Evolutionary conservation across 768 basidiomycete species (phyloP).

Genomic region (Suillus variegatus): DNA sequence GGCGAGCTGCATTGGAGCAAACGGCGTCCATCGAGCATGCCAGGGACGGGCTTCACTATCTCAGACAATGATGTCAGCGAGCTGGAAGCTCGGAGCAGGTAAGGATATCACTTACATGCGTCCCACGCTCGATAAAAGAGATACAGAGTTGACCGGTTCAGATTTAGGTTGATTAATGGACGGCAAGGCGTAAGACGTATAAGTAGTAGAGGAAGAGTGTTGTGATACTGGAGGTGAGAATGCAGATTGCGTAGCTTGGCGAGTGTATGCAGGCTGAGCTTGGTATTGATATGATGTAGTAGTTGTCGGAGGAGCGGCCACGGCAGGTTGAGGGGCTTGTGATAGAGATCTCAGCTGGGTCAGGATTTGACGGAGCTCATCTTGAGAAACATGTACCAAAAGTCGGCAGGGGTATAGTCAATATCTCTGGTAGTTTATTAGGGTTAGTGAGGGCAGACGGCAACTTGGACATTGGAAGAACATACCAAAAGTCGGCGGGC

Average conservation of each 20-base stretch:
- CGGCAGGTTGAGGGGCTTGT: conserved; percentile 43
- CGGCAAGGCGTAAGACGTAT: conserved; percentile 20
- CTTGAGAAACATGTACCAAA: conserved; percentile 60
- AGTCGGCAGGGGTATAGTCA: too few species aligned
- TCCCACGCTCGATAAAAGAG: conserved; percentile 26
- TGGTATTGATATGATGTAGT: conserved; percentile 31
- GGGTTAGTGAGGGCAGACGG: too few species aligned
- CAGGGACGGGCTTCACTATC: too few species aligned
- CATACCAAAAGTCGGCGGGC: too few species aligned
- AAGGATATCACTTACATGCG: too few species aligned
- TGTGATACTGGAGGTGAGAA: conserved; percentile 31
- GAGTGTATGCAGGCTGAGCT: conserved; percentile 30
- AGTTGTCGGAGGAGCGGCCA: conserved; percentile 25
- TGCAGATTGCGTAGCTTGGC: conserved; percentile 17
- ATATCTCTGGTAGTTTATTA: too few species aligned
- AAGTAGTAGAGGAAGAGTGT: conserved; percentile 32
- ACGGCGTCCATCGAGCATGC: too few species aligned
- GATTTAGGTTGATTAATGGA: conserved; percentile 24
- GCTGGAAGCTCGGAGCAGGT: too few species aligned
- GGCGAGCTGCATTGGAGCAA: too few species aligned
- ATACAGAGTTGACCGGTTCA: conserved; percentile 32
- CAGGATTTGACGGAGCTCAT: conserved; percentile 77
- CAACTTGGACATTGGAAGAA: too few species aligned
- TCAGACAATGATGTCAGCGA: too few species aligned
- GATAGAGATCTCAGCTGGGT: conserved; percentile 65